Percentiles rank a stretch among this genome's conserved stretches.
These are phyloP conservation scores for Sclerospora graminicola DNA, from an alignment of 352 stramenopile species.

Conservation along the genomic window DNA sequence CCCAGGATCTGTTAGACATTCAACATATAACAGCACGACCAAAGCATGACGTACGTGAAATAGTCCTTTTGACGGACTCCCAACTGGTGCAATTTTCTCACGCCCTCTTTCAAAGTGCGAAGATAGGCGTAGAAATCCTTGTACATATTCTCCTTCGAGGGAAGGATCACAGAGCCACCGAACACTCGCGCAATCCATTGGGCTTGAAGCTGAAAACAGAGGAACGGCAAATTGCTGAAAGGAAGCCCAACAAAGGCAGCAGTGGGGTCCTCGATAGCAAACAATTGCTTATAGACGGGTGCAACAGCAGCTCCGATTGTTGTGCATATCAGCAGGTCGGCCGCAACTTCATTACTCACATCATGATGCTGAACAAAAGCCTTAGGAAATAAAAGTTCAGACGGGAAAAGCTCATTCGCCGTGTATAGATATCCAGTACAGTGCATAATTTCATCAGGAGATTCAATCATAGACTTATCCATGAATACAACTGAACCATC, in stretches of 20 bases:
- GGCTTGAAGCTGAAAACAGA: constrained; percentile 70
- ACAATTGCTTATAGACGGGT: constrained; percentile 68
- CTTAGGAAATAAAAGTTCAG: constrained; percentile 36
- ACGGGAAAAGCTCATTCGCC: constrained; percentile 36
- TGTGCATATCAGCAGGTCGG: constrained; percentile 26
- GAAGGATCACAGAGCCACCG: constrained; percentile 21
- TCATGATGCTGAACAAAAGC: constrained; percentile 9
- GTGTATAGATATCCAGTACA: constrained; percentile 72
- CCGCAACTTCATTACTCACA: constrained; percentile 15
- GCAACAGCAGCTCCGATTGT: constrained; percentile 30
- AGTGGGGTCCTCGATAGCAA: constrained; percentile 67
- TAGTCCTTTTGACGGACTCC: constrained; percentile 37
- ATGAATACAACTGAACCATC: constrained; percentile 47
- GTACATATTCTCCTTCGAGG: constrained; percentile 65
- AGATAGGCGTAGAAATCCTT: constrained; percentile 42
- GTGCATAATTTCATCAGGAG: constrained; percentile 67
- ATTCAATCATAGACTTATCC: constrained; percentile 34
- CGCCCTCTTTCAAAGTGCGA: constrained; percentile 22
- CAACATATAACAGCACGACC: background rate
- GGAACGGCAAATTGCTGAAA: constrained; percentile 72
- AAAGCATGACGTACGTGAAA: constrained; percentile 27
- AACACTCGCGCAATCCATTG: constrained; percentile 64
- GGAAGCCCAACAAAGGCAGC: constrained; percentile 60
- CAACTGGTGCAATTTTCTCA: constrained; percentile 66
- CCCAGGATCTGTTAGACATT: constrained; percentile 1